Evolutionary conservation across 805 yeast genomes (phyloP), one percentile per base, ranked within the genome.

Genomic region (Candida methanosorbosa): DNA sequence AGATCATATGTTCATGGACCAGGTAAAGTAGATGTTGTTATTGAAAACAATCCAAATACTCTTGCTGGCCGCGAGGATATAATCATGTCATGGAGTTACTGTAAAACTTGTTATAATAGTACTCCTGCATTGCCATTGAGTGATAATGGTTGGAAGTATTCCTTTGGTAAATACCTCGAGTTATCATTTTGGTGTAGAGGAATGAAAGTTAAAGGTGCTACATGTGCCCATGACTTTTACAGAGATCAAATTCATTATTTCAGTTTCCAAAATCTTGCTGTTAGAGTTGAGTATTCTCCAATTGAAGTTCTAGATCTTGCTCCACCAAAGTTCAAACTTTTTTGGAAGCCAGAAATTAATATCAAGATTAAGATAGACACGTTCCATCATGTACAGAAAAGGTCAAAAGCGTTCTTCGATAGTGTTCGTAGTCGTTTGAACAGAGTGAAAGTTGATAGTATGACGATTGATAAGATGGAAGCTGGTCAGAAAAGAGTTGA

Each of bases 131-230:
- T 79, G 12, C 83, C 84, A 15, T 75, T 94, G 80, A 81, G 83
- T 46, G 90, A 86, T 32, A 78, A 78, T 27, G 78, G 97, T 0
- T 88, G 94, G 80, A 86, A 80, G 49, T 79, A 78, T 43, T 90
- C 97, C 0, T 80, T 92, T 57, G 98, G 97, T 0, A 94, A 94
- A 51, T 92, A 83, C 52, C 62, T 92, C 18, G 97, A 92, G 59
- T 62, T 88, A 17, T 65, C 81, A 21, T 88, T 88, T 52, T 86
- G 94, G 83, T 73, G 81, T 36, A 61, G 75, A 26, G 64, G 72
- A 12, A 63, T 76, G 37, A 64, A 76, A 5, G 81, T 78, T 2
- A 57, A 70, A 35, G 81, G 80, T 1, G 48, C 57, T 2, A 66
- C 70, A 16, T 92, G 98, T 55, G 57, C 67, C 0, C 97, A 90